These are phyloP conservation scores for Litsea cubeba DNA, from an alignment of 164 flowering plant species.

Conservation along the genomic window DNA sequence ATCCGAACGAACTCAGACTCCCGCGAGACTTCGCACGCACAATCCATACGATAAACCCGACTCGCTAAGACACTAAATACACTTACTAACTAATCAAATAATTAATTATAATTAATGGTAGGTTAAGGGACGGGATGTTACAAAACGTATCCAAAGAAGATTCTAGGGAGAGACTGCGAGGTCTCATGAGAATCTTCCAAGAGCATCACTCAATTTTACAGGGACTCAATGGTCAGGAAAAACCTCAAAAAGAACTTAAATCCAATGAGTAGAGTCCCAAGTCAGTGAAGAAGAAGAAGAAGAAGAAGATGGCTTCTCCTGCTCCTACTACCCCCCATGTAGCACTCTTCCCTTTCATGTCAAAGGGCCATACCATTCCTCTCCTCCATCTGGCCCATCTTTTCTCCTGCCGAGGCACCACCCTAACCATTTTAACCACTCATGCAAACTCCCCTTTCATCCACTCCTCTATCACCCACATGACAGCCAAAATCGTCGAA, in stretches of 20 bases:
- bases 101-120: too few species aligned
- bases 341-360: conserved; percentile 22
- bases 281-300: background rate
- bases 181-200: too few species aligned
- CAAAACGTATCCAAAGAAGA: background rate
- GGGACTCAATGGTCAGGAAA: background rate
- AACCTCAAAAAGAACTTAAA: too few species aligned
- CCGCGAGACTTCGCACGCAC: too few species aligned
- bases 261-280: background rate
- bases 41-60: too few species aligned
- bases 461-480: background rate
- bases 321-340: background rate
- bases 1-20: too few species aligned
- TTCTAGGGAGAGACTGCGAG: too few species aligned
- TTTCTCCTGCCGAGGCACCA: conserved; percentile 7
- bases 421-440: conserved; percentile 24
- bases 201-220: too few species aligned
- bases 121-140: too few species aligned
- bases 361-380: conserved; percentile 24
- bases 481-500: background rate
- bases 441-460: conserved; percentile 13
- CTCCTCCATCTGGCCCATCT: conserved; percentile 15
- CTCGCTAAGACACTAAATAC: too few species aligned
- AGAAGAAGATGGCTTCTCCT: background rate
- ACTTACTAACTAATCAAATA: too few species aligned